phyloP scores from a whole-genome alignment of 2,329 filamentous ascomycete genomes.

The Colletotrichum cuscutae region DNA sequence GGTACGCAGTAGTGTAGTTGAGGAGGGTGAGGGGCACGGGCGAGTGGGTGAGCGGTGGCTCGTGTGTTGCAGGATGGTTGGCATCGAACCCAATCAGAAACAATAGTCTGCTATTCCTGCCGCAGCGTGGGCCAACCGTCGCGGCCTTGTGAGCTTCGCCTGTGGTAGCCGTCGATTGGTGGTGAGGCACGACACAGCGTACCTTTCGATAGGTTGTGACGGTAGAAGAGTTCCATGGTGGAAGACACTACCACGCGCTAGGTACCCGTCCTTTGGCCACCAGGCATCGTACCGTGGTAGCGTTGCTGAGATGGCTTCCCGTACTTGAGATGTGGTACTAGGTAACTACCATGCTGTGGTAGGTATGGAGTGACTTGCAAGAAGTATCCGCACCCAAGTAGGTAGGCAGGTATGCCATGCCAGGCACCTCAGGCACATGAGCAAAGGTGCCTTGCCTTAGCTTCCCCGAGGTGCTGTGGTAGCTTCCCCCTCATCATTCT shows the following conservation, averaged over 20 bases:
- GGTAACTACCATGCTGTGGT: no score
- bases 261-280: background rate
- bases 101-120: conserved; percentile 32
- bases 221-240: background rate
- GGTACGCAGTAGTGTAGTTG: background rate
- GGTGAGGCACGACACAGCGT: background rate
- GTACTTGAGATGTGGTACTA: background rate
- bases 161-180: background rate
- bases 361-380: no score
- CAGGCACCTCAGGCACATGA: conserved; percentile 3
- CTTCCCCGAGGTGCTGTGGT: background rate
- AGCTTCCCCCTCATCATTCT: background rate
- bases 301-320: background rate
- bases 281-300: background rate
- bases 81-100: conserved; percentile 36
- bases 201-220: background rate
- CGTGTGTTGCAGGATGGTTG: conserved; percentile 31
- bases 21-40: conserved; percentile 19
- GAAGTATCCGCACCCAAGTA: no score
- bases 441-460: conserved; percentile 25
- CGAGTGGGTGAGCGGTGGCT: conserved; percentile 23
- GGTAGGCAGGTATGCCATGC: background rate
- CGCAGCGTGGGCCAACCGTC: conserved; percentile 15
- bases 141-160: background rate
- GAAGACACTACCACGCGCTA: background rate